Base-by-base conservation (phyloP, 306 rosid species). In the Acacia melanoxylon region DNA sequence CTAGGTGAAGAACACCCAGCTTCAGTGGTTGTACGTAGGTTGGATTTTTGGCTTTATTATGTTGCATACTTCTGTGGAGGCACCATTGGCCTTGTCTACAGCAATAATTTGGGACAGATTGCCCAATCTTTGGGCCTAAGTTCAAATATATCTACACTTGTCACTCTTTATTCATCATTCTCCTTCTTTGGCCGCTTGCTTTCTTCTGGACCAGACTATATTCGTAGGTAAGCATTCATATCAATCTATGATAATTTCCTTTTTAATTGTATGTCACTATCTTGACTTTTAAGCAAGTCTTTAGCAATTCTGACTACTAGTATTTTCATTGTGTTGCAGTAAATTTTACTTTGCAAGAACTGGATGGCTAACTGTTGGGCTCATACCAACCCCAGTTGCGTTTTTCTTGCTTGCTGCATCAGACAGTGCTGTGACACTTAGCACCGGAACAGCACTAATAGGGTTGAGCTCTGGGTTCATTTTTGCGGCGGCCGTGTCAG, bases 111-210 rank as follows among this genome's bases (percentile, higher is more conserved):
- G 33, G 99, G 99, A 48, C 99, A 96, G 89, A 96, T 96, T 67
- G 91, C 97, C 56, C 98, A 96, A 72, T 96, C 99, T 68, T 52
- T 96, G 31, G 97, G 97, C 58, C 79, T 80, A 56, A 77, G 85
- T 77, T 87, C 97, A 45, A 77, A 78, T 17, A 90, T 92, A 13
- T 81, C 91, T 0, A 83, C 93, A 7, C 91, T 96, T 27, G 89
- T 96, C 27, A 96, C 98, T 0, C 89, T 96, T 63, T 96, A 93
- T 83, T 91, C 99, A 4, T 80, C 99, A 27, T 93, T 92, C 86
- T 96, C 99, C 71, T 96, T 96, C 88, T 96, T 96, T 48, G 99
- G 99, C 54, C 94, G 99, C 54, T 88, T 96, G 87, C 97, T 96
- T 68, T 96, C 99, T 17, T 98, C 99, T 65, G 92, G 65, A 51